These are phyloP conservation scores for Artemisia argyi DNA, from an alignment of 129 eudicot species.

Conservation along the genomic window DNA sequence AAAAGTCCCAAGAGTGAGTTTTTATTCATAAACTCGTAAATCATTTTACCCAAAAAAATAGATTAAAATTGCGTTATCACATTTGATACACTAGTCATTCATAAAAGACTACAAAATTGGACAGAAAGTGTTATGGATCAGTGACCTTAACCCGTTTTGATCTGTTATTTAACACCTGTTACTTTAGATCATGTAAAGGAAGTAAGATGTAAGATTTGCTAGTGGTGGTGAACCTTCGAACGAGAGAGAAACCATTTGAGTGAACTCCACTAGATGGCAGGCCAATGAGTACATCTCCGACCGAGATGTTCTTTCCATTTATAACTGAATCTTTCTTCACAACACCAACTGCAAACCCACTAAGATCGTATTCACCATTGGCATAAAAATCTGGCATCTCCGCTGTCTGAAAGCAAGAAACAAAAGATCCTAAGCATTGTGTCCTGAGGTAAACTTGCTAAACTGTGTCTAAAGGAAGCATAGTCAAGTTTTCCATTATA, in stretches of 20 bases:
- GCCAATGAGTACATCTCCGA: slow-evolving; percentile 74
- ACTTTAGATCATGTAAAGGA: background rate
- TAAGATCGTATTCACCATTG: slow-evolving; percentile 85
- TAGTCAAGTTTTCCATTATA: background rate
- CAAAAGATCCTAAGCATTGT: slow-evolving; percentile 4
- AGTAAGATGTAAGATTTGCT: background rate
- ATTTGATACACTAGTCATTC: background rate
- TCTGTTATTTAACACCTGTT: background rate
- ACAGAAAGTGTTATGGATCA: too few species aligned
- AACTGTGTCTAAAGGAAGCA: background rate
- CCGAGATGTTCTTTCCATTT: slow-evolving; percentile 69
- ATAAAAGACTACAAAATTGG: too few species aligned
- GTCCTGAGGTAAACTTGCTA: background rate
- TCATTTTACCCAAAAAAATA: too few species aligned
- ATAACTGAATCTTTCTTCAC: slow-evolving; percentile 79
- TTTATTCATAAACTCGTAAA: background rate
- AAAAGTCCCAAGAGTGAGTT: too few species aligned
- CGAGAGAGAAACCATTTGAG: slow-evolving; percentile 87
- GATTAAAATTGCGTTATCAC: too few species aligned
- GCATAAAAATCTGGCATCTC: slow-evolving; percentile 97
- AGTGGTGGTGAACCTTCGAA: slow-evolving; percentile 54
- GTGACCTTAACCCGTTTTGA: background rate
- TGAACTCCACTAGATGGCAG: slow-evolving; percentile 87
- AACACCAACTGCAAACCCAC: slow-evolving; percentile 92
- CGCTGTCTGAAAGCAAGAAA: slow-evolving; percentile 68